Evolutionary conservation across 345 rosid species (phyloP), one percentile per base, ranked within the genome.

Genomic region (Lumnitzera littorea): DNA sequence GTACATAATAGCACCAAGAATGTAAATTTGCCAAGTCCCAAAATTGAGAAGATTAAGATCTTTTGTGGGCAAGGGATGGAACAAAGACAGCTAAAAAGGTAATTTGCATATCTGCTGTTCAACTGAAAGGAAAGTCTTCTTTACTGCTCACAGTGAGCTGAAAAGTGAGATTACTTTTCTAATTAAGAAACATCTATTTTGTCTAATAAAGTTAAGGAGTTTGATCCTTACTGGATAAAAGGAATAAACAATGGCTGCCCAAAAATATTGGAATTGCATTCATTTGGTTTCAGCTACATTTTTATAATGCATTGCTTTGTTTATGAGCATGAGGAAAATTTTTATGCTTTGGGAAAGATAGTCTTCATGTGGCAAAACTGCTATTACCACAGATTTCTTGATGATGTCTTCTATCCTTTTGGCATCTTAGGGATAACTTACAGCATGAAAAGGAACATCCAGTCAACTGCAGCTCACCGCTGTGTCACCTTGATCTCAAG

Each of bases 71-170:
- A 69, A 69, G 80, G 79, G 52, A 56, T 78, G 74, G 85, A 81
- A 69, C 84, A 60, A 56, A 95, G 84, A 60, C 86, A 60, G 67
- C 63, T 73, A 51, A 80, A 75, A 75, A 90, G 97, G 99, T 94
- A 68, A 61, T 43, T 58, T 31, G 27, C 29, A 3, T 50, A 5
- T 9, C 4, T 16, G 20, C 20, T 50, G 52, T 16, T 50, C 20
- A 50, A 7, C 16, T 14, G 52, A 50, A 50, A 50, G 10, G 20
- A 50, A 2, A 14, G 20, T 14, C 0, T 16, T 50, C 9, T 17
- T 25, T 53, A 15, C 20, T 1, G 27, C 15, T 53, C 11, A 36
- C 29, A 24, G 11, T 24, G 13, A 23, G 31, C 29, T 11, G 31
- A 24, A 24, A 53, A 25, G 15, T 24, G 5, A 23, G 15, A 11